phyloP scores from a whole-genome alignment of 805 yeast species.

The Yarrowia porcina region DNA sequence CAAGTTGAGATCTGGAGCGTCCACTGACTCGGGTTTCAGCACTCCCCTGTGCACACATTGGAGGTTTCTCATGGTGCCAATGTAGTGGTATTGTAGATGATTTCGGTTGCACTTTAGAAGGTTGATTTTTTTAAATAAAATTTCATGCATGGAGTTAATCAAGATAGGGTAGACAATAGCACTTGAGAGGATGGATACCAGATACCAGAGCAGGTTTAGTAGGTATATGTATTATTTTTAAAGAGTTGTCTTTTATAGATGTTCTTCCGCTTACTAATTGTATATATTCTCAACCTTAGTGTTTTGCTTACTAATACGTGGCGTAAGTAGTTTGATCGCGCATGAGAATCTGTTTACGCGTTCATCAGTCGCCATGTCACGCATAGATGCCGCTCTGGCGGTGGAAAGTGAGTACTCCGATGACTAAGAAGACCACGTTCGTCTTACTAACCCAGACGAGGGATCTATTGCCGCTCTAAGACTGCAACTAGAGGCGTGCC shows the following conservation, averaged over 20 bases:
- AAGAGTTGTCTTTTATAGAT: too few species aligned
- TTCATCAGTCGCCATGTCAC: conserved; percentile 11
- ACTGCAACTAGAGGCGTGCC: neutral
- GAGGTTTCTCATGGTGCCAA: conserved; percentile 31
- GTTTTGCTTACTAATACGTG: too few species aligned
- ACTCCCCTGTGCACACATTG: conserved; percentile 32
- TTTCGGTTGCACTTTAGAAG: neutral
- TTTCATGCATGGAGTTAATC: too few species aligned
- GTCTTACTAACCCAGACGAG: conserved; percentile 20
- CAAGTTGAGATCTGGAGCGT: conserved; percentile 64
- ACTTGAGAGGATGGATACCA: too few species aligned
- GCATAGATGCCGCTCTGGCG: conserved; percentile 20
- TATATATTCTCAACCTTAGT: too few species aligned
- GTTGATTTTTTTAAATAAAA: neutral
- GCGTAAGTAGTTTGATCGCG: conserved; percentile 15
- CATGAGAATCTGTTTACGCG: conserved; percentile 13
- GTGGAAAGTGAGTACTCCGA: conserved; percentile 17
- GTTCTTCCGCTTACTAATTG: too few species aligned
- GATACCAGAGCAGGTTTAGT: too few species aligned
- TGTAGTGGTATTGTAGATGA: neutral
- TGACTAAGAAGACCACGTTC: too few species aligned
- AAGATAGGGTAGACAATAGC: too few species aligned
- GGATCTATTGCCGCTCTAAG: neutral
- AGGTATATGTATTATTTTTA: too few species aligned
- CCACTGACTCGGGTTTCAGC: conserved; percentile 49